Base-by-base conservation (phyloP, 2,329 filamentous ascomycete genomes). In the Epichloe aotearoae region DNA sequence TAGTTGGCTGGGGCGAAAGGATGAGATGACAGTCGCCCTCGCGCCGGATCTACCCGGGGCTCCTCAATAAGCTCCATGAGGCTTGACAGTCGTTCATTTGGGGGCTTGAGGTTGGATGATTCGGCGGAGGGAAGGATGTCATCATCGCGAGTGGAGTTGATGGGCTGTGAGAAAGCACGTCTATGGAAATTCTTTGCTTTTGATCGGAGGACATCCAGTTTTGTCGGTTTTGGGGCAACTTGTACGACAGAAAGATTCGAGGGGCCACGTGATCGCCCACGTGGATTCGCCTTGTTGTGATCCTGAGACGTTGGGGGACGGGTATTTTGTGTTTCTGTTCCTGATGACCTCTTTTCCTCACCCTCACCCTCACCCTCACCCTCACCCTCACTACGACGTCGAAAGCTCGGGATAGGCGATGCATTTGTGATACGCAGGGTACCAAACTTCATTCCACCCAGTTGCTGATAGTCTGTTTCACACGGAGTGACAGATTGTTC, bases 351-450 rank as follows among this genome's bases (percentile, higher is more conserved):
- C 26, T 30, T 30, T 11, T 30, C 30, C 30, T 30, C 8, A 11
- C 30, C 26, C 26, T 23, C 23, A 6, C 23, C 20, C 20, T 30
- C 12, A 15, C 20, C 17, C 14, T 30, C 20, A 15, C 23, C 17
- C 11, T 38, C 30, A 8, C 46, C 41, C 5, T 45, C 37, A 38
- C 26, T 45, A 50, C 53, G 53, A 14, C n/a, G 11, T 7, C 26
- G 42, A 36, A 47, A 62, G 57, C 73, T 78, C n/a, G 66, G 64
- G 14, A 63, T 62, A 2, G 80, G 80, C 3, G 69, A 67, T 14
- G 78, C 80, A 61, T 84, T 84, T 20, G 71, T 81, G 51, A 84
- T 82, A 37, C 77, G 74, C 47, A 84, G 59, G 2, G 78, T 78
- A 2, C 81, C 81, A 49, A 81, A 73, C 59, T 80, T 80, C 59